phyloP scores from a whole-genome alignment of 768 basidiomycete species.

The Polyporus arcularius region DNA sequence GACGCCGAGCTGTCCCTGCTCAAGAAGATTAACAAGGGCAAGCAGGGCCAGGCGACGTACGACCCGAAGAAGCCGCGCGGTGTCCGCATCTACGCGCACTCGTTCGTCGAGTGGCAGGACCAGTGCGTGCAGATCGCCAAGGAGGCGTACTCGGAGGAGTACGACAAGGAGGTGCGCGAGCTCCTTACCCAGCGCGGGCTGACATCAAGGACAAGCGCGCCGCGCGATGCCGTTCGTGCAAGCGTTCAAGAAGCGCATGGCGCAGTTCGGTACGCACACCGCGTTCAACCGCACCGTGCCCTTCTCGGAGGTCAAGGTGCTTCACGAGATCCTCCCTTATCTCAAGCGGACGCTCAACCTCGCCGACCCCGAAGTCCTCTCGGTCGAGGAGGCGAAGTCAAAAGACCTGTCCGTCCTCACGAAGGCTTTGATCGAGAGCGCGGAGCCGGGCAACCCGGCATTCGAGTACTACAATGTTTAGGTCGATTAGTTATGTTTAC shows the following conservation, averaged over 20 bases:
- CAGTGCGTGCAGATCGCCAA: constrained; percentile 73
- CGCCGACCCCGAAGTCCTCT: constrained; percentile 67
- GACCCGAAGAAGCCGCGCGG: too few relatives aligned
- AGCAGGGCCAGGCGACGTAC: constrained; percentile 54
- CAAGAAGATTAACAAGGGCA: constrained; percentile 80
- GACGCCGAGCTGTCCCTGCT: constrained; percentile 80
- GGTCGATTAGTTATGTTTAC: neutral
- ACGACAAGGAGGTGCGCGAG: constrained; percentile 66
- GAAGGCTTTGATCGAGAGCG: constrained; percentile 69
- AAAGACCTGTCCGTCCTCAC: constrained; percentile 61
- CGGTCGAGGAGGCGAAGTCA: constrained; percentile 66
- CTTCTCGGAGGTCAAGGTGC: constrained; percentile 78
- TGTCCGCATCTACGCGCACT: too few relatives aligned
- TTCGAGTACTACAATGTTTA: constrained; percentile 85
- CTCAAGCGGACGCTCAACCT: constrained; percentile 75
- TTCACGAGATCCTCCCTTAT: constrained; percentile 75
- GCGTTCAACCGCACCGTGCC: constrained; percentile 83
- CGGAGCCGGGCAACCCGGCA: constrained; percentile 85
- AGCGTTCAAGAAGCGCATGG: constrained; percentile 89
- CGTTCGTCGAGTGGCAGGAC: constrained; percentile 95
- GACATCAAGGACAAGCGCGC: too few relatives aligned
- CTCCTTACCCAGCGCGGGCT: too few relatives aligned
- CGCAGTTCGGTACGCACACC: constrained; percentile 67
- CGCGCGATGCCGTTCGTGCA: constrained; percentile 94
- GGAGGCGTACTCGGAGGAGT: constrained; percentile 59